Evolutionary conservation across 192 early-diverging fungal genomes (phyloP).

Genomic region (Rhizoclosmatium globosum): DNA sequence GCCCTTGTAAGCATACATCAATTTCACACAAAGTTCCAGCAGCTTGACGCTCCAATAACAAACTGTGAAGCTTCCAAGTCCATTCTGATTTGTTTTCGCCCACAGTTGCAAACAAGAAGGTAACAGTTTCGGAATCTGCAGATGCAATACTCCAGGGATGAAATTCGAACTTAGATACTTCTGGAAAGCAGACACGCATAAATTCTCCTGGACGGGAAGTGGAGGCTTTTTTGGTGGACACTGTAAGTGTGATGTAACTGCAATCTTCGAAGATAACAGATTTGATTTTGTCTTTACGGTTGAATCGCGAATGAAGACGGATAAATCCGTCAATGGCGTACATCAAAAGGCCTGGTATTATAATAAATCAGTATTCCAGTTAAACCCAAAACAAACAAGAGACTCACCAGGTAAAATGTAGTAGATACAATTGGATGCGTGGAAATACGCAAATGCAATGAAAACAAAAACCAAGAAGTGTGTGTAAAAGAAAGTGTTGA

Average conservation of each 20-base stretch:
- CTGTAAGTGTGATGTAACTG: conserved; percentile 14
- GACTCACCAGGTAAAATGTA: conserved; percentile 39
- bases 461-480: conserved; percentile 41
- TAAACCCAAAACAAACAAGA: conserved; percentile 27
- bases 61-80: not conserved
- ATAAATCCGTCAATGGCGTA: conserved; percentile 13
- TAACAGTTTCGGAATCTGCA: not conserved
- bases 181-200: conserved; percentile 25
- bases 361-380: conserved; percentile 7
- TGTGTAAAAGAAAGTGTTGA: conserved; percentile 42
- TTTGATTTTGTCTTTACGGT: not conserved
- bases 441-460: conserved; percentile 42
- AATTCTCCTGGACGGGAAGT: conserved; percentile 17
- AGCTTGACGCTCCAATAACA: not conserved
- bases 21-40: not conserved
- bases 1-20: conserved; percentile 17
- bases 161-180: conserved; percentile 23
- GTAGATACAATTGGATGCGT: conserved; percentile 39
- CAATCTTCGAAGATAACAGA: conserved; percentile 1
- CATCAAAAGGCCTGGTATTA: conserved; percentile 2
- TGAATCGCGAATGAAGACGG: conserved; percentile 34
- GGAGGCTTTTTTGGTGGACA: not conserved
- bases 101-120: conserved; percentile 12
- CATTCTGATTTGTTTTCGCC: not conserved
- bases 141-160: conserved; percentile 36